phyloP scores from a whole-genome alignment of 768 basidiomycete genomes.

The Amyloporia xantha region DNA sequence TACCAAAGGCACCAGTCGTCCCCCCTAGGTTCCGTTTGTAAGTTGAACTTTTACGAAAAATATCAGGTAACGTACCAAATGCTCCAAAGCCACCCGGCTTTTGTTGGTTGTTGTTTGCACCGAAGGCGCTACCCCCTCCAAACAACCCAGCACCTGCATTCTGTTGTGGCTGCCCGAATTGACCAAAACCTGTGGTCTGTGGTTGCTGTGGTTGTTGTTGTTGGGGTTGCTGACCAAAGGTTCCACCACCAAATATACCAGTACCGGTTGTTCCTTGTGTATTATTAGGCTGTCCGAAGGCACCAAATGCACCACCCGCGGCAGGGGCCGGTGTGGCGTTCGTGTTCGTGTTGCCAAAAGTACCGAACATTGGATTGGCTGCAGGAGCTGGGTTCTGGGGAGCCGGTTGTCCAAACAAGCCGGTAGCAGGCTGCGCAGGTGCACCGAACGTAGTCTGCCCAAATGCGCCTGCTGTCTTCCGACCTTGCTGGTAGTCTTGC shows the following conservation, averaged over 20 bases:
- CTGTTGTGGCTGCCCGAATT: constrained; percentile 30
- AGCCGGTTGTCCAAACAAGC: constrained; percentile 26
- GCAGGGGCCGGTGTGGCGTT: constrained; percentile 18
- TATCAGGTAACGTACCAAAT: constrained; percentile 13
- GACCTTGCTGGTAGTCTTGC: constrained; percentile 42
- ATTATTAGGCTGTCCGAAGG: constrained; percentile 23
- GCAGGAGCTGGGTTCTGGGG: constrained; percentile 23
- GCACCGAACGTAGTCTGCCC: constrained; percentile 29
- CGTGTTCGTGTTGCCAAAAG: constrained; percentile 20
- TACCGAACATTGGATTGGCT: constrained; percentile 22
- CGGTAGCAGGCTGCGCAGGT: constrained; percentile 17
- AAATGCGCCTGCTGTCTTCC: constrained; percentile 36
- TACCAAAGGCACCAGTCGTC: constrained; percentile 23
- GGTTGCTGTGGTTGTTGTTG: constrained; percentile 33
- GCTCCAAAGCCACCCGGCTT: constrained; percentile 19
- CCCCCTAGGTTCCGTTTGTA: neutral
- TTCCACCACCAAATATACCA: constrained; percentile 19
- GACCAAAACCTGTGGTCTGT: constrained; percentile 21
- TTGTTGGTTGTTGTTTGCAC: constrained; percentile 19
- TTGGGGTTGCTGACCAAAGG: constrained; percentile 25
- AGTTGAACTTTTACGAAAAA: too few relatives aligned
- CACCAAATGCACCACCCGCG: constrained; percentile 23
- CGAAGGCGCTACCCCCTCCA: constrained; percentile 21
- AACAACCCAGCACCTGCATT: constrained; percentile 26
- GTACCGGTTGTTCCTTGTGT: constrained; percentile 12